Conservation (phyloP, 2,329 filamentous ascomycete genomes). For the Hypomyces perniciosus region DNA sequence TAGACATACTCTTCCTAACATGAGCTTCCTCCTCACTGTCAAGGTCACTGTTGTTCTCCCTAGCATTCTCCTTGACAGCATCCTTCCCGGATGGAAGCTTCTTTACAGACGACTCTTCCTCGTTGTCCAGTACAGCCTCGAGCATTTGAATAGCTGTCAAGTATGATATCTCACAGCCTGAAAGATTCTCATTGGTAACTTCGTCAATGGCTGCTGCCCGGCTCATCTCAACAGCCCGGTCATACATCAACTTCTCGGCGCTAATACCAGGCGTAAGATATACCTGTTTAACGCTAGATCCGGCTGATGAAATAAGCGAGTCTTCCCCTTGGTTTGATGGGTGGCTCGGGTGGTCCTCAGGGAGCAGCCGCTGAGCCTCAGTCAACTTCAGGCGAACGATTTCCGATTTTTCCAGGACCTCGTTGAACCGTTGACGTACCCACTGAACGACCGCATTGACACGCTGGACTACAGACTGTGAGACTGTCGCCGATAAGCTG, state of each 20-base stretch:
- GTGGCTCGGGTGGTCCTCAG: conserved; percentile 78
- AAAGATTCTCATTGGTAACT: conserved; percentile 82
- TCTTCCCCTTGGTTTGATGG: conserved; percentile 67
- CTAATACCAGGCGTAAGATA: conserved; percentile 82
- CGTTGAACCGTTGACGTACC: conserved; percentile 91
- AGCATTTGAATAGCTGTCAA: conserved; percentile 90
- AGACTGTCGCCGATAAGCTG: conserved; percentile 36
- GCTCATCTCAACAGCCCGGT: conserved; percentile 95
- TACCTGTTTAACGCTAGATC: conserved; percentile 70
- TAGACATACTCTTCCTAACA: conserved; percentile 62
- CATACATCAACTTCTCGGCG: conserved; percentile 96
- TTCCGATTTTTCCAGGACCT: conserved; percentile 93
- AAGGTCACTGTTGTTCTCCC: conserved; percentile 37
- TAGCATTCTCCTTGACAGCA: conserved; percentile 32
- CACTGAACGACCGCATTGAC: conserved; percentile 95
- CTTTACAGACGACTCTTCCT: conserved; percentile 49
- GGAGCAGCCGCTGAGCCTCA: conserved; percentile 78
- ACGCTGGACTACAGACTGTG: conserved; percentile 54
- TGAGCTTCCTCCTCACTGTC: conserved; percentile 67
- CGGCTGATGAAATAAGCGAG: conserved; percentile 49
- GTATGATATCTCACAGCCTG: conserved; percentile 87
- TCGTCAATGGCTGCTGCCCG: conserved; percentile 91
- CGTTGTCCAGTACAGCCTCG: conserved; percentile 85
- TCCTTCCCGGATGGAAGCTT: conserved; percentile 34
- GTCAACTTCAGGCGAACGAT: conserved; percentile 83